phyloP scores from a whole-genome alignment of 495 filamentous ascomycete species.

The Letharia columbiana region DNA sequence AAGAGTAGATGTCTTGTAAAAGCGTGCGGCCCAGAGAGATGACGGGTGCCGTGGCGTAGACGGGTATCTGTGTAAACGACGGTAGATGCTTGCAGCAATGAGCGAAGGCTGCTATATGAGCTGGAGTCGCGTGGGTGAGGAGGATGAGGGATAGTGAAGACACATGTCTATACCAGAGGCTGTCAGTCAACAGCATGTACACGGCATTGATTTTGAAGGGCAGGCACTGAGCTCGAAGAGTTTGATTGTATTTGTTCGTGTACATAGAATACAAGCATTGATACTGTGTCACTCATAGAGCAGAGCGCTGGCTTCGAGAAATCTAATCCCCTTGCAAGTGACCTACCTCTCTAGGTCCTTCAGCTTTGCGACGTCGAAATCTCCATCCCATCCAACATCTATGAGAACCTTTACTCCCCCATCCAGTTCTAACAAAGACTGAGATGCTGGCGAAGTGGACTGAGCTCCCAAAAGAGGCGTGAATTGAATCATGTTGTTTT shows the following conservation, averaged over 20 bases:
- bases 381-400: constrained; percentile 92
- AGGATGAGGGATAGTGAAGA: constrained; percentile 90
- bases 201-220: neutral
- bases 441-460: constrained; percentile 74
- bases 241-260: constrained; percentile 15
- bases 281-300: constrained; percentile 1
- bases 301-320: neutral
- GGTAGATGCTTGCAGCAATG: constrained; percentile 97
- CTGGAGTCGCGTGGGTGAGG: constrained; percentile 82
- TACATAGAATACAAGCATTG: constrained; percentile 20
- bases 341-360: constrained; percentile 81
- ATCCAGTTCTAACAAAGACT: constrained; percentile 92
- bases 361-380: constrained; percentile 71
- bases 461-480: constrained; percentile 86
- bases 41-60: constrained; percentile 90
- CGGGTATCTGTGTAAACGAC: constrained; percentile 83
- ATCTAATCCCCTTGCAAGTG: constrained; percentile 7
- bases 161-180: constrained; percentile 53
- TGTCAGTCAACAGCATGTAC: constrained; percentile 8
- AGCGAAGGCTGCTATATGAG: constrained; percentile 86
- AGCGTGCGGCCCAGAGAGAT: constrained; percentile 86
- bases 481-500: constrained; percentile 77
- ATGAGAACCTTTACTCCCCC: constrained; percentile 91
- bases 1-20: constrained; percentile 85
- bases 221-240: neutral